phyloP scores from a whole-genome alignment of 108 stramenopile genomes.

The Craspedostauros australis region DNA sequence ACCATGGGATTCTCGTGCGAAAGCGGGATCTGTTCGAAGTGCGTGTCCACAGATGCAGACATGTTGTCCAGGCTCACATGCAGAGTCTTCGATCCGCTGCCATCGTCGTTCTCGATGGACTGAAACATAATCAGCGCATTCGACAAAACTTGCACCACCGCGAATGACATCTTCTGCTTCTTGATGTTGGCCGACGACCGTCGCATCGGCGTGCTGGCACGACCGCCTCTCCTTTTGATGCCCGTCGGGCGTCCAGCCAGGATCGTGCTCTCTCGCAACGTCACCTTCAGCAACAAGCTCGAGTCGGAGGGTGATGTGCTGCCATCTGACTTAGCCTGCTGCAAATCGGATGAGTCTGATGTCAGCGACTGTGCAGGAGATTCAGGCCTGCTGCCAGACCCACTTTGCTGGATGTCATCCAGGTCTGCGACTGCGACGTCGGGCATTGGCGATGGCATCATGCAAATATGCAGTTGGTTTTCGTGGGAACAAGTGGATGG shows the following conservation, averaged over 20 bases:
- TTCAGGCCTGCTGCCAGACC: constrained; percentile 7
- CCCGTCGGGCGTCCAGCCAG: constrained; percentile 56
- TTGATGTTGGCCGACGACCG: too few relatives aligned
- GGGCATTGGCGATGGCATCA: too few relatives aligned
- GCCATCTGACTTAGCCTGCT: constrained; percentile 5
- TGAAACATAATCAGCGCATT: constrained; percentile 72
- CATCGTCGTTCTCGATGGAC: constrained; percentile 68
- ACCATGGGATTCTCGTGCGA: constrained; percentile 42
- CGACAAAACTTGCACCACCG: constrained; percentile 55
- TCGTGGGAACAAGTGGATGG: too few relatives aligned
- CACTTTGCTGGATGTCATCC: not conserved
- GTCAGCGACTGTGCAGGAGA: constrained; percentile 18
- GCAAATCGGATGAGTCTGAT: constrained; percentile 2
- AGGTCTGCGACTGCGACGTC: not conserved
- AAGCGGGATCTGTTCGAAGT: constrained; percentile 34
- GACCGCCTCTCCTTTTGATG: not conserved
- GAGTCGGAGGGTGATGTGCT: constrained; percentile 39
- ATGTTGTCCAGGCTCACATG: constrained; percentile 68
- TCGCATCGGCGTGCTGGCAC: not conserved
- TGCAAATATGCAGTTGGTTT: too few relatives aligned
- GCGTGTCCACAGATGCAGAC: constrained; percentile 48
- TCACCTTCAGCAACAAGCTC: constrained; percentile 56
- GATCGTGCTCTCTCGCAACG: constrained; percentile 48
- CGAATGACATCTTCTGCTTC: constrained; percentile 18
- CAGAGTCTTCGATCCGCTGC: constrained; percentile 51